Conservation (phyloP, 306 rosid genomes). For the Notholithocarpus densiflorus region DNA sequence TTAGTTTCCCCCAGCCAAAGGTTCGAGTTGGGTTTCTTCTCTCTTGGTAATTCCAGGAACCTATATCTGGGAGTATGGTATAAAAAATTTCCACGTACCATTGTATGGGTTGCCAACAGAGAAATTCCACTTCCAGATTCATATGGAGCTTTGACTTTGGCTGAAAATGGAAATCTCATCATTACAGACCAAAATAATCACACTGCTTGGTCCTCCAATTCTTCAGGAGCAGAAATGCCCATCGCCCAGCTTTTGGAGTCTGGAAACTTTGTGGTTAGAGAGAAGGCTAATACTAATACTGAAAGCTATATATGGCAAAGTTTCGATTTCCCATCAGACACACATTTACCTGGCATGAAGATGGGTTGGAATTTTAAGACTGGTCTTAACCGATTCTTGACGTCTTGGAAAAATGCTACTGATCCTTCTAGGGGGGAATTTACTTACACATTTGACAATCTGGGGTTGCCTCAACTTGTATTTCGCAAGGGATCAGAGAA, state of each 20-base stretch:
- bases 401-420: no score
- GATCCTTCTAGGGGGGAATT: no score
- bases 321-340: conserved; percentile 35
- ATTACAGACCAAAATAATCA: not conserved
- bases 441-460: no score
- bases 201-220: no score
- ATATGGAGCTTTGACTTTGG: not conserved
- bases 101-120: conserved; percentile 34
- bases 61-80: conserved; percentile 28
- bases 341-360: conserved; percentile 23
- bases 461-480: no score
- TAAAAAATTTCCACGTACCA: not conserved
- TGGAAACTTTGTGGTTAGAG: conserved; percentile 37
- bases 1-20: not conserved
- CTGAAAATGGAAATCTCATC: not conserved
- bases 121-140: not conserved
- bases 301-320: conserved; percentile 35
- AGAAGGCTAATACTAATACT: not conserved
- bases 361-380: no score
- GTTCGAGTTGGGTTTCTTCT: conserved; percentile 27
- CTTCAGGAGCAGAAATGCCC: not conserved
- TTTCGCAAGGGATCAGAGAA: no score
- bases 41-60: not conserved
- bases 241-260: conserved; percentile 29
- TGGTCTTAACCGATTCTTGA: no score